Base-by-base conservation (phyloP, 1,139 yeast genomes). In the Diutina mesorugosa region DNA sequence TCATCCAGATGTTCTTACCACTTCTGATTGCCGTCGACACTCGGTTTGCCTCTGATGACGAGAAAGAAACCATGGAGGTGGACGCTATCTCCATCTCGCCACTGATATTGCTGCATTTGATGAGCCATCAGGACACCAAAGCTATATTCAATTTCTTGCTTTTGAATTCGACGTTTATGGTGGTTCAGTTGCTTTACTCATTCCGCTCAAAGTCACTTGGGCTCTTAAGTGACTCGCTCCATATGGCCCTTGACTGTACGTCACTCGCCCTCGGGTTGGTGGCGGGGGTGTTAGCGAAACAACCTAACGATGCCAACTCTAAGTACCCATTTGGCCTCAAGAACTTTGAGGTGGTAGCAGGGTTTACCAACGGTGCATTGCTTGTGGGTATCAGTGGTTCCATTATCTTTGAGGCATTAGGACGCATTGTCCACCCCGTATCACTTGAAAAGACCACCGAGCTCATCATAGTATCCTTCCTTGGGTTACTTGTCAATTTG, bases 201-300 rank as follows among this genome's bases (percentile, higher is more conserved):
- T 87, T 95, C 69, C 77, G 96, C 60, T 90, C 98, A 0, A 91
- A 89, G 65, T 91, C 98, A 0, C 73, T 95, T 48, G 98, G 99
- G 8, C 74, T 95, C 32, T 72, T 95, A 55, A 90, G 97, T 7
- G 99, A 95, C 65, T 90, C 97, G 4, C 76, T 93, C 56, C 99
- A 93, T 69, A 93, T 93, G 99, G 89, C 96, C 3, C 76, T 93
- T 58, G 99, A 93, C 69, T 93, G 99, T 67, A 78, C 90, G 1
- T 95, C 99, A 0, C 73, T 93, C 56, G 84, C 95, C 4, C 80
- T 95, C 35, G 99, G 99, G 0, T 73, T 95, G 4, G 79, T 93
- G 38, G 99, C 99, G 0, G 90, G 96, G 26, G 80, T 78, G 3
- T 65, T 80, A 30, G 75, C 81, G 54, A 79, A 79, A 57, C 69